A percentile compares a stretch with the other conserved stretches of the same genome.
Conservation (phyloP, 352 stramenopile genomes). For the Pythium aristosporum region DNA sequence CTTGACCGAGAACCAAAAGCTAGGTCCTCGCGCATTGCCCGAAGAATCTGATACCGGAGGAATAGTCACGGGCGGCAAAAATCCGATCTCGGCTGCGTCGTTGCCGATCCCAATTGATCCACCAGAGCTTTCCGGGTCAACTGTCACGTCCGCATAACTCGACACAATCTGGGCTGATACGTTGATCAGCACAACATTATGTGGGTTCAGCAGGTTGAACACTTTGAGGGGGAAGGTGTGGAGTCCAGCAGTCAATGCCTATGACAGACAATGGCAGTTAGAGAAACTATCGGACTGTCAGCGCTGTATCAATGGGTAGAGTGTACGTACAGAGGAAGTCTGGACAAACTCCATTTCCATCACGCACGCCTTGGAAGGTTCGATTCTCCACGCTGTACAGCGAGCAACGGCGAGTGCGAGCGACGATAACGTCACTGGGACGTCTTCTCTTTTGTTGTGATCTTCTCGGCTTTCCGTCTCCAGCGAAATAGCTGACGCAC, state of each 20-base stretch:
- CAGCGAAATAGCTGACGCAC: neutral
- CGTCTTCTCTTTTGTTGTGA: neutral
- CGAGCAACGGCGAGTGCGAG: constrained; percentile 15
- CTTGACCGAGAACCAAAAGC: constrained; percentile 82
- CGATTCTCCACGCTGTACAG: constrained; percentile 51
- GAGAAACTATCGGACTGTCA: neutral
- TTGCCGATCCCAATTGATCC: constrained; percentile 30
- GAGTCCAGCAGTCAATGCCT: constrained; percentile 46
- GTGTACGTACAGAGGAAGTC: constrained; percentile 47
- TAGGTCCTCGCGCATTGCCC: constrained; percentile 42
- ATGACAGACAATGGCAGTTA: constrained; percentile 14
- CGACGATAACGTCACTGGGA: constrained; percentile 10
- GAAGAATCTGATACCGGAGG: constrained; percentile 49
- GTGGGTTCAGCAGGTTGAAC: constrained; percentile 78
- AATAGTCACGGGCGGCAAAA: constrained; percentile 70
- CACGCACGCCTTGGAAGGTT: constrained; percentile 41
- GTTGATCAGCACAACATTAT: constrained; percentile 67
- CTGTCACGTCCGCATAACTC: constrained; percentile 76
- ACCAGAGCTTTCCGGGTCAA: constrained; percentile 74
- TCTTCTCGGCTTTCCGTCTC: neutral
- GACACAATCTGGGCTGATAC: constrained; percentile 79
- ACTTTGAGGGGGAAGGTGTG: constrained; percentile 66
- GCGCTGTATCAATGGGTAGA: neutral
- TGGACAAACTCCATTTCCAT: constrained; percentile 73
- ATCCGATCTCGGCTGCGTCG: constrained; percentile 50